Percentiles rank a stretch among this genome's conserved stretches.
Conservation (phyloP, 306 rosid genomes). For the Cicer bijugum region DNA sequence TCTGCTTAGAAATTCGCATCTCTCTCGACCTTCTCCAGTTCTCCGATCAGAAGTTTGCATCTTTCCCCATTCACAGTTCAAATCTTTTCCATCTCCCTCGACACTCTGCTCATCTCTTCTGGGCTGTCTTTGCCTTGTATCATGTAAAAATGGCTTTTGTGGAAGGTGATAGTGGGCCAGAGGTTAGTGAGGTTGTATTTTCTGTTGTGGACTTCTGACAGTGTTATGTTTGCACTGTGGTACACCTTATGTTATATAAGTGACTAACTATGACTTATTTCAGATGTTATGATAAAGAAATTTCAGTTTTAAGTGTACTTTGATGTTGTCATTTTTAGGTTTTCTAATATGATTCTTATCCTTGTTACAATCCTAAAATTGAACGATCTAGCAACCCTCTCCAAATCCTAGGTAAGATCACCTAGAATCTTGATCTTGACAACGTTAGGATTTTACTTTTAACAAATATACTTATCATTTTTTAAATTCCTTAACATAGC, state of each 20-base stretch:
- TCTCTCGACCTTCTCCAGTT: not conserved
- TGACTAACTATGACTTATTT: not conserved
- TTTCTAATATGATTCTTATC: not conserved
- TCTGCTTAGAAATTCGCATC: not conserved
- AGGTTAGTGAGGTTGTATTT: no score
- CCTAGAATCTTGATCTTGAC: not conserved
- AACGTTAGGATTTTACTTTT: not conserved
- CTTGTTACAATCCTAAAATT: not conserved
- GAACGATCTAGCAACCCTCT: not conserved
- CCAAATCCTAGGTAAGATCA: not conserved
- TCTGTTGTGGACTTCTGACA: no score
- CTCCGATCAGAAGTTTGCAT: no score
- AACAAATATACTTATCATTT: not conserved
- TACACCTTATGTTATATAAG: not conserved
- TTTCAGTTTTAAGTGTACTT: not conserved
- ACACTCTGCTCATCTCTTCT: no score
- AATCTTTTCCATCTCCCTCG: no score
- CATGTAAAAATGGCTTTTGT: no score
- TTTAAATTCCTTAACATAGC: not conserved
- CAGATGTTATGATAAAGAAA: not conserved
- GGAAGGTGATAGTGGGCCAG: no score
- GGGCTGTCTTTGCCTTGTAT: no score
- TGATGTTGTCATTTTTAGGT: conserved; percentile 8
- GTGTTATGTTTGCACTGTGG: not conserved
- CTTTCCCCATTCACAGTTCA: no score